phyloP scores from a whole-genome alignment of 2,329 filamentous ascomycete genomes.

The Stagonosporopsis rhizophila region DNA sequence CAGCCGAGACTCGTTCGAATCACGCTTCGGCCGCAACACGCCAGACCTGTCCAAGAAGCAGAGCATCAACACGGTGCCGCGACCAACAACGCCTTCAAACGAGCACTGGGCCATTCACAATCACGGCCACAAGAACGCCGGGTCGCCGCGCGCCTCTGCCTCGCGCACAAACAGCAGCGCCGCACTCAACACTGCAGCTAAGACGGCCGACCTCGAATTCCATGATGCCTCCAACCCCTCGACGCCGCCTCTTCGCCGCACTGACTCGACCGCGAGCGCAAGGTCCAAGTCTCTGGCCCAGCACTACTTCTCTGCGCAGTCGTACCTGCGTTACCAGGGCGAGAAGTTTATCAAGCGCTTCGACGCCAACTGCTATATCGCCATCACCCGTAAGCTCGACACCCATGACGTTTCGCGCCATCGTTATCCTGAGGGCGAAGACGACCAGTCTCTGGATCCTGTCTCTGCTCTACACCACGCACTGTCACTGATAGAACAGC shows the following conservation, averaged over 20 bases:
- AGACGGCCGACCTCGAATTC: constrained; percentile 56
- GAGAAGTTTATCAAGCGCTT: constrained; percentile 97
- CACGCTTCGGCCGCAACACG: constrained; percentile 90
- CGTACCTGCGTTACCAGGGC: constrained; percentile 95
- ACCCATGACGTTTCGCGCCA: constrained; percentile 92
- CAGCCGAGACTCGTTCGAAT: constrained; percentile 95
- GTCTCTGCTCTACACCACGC: constrained; percentile 69
- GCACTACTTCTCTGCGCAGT: constrained; percentile 98
- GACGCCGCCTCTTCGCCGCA: constrained; percentile 34
- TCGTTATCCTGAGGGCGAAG: constrained; percentile 57
- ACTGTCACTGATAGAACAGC: constrained; percentile 83
- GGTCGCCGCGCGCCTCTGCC: constrained; percentile 50
- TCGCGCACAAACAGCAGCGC: constrained; percentile 47
- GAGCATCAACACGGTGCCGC: constrained; percentile 75
- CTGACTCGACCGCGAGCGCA: constrained; percentile 21
- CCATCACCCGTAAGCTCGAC: constrained; percentile 96
- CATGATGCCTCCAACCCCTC: constrained; percentile 49
- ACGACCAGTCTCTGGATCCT: constrained; percentile 54
- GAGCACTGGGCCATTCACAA: constrained; percentile 62
- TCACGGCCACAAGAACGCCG: constrained; percentile 57
- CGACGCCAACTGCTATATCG: constrained; percentile 98
- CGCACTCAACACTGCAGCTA: constrained; percentile 28
- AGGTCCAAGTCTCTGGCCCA: constrained; percentile 53
- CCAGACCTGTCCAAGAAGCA: constrained; percentile 85
- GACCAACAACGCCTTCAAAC: constrained; percentile 52